A percentile compares a stretch with the other conserved stretches of the same genome.
Conservation (phyloP, 2,329 filamentous ascomycete species). For the Scortechinia acanthostroma region DNA sequence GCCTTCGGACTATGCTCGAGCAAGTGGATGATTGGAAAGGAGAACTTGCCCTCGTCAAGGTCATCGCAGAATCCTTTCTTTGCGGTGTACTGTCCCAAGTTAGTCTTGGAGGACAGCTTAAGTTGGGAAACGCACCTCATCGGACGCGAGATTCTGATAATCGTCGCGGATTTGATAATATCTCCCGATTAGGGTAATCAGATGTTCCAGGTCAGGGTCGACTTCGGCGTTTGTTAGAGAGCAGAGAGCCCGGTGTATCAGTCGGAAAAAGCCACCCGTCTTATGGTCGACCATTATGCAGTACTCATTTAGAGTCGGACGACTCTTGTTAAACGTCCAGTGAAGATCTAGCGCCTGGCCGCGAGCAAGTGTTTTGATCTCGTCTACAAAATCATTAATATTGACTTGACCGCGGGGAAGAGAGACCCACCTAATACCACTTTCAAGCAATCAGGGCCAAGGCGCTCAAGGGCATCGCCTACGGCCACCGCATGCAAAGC, state of each 20-base stretch:
- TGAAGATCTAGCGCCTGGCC: conserved; percentile 88
- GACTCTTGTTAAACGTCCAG: conserved; percentile 80
- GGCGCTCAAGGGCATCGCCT: too few relatives aligned
- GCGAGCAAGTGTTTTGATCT: conserved; percentile 76
- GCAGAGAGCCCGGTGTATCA: too few relatives aligned
- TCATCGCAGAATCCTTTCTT: conserved; percentile 31
- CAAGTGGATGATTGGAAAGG: conserved; percentile 18
- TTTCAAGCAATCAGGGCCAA: too few relatives aligned
- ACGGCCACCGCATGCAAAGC: too few relatives aligned
- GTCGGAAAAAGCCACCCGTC: conserved; percentile 77
- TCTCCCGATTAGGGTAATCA: conserved; percentile 11
- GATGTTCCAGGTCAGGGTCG: too few relatives aligned
- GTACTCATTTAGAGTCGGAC: conserved; percentile 81
- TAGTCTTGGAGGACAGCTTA: conserved; percentile 4
- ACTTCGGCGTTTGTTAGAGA: too few relatives aligned
- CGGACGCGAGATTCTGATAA: conserved; percentile 17
- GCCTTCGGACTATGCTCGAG: neutral
- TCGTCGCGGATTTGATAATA: conserved; percentile 23
- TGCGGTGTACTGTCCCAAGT: conserved; percentile 15
- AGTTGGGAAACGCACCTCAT: conserved; percentile 6
- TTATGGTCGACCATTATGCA: conserved; percentile 92
- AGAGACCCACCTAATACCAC: too few relatives aligned
- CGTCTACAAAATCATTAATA: too few relatives aligned
- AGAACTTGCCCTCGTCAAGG: conserved; percentile 30
- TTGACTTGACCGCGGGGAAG: too few relatives aligned